Conservation (phyloP, 345 rosid species). For the Bruguiera sexangula region DNA sequence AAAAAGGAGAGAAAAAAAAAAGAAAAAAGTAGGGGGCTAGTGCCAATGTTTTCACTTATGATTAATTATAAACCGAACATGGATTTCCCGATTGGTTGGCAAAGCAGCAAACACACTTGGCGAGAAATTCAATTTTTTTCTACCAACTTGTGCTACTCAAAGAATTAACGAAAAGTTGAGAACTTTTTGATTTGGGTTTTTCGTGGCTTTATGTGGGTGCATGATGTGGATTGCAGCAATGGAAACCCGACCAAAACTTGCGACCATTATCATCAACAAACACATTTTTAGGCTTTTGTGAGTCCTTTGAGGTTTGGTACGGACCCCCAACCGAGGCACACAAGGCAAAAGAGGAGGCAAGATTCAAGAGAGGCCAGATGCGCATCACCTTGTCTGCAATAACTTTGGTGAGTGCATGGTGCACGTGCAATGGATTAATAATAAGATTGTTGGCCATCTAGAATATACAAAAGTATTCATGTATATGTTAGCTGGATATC, state of each 20-base stretch:
- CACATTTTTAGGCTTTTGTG: conserved; percentile 23
- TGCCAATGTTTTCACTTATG: conserved; percentile 9
- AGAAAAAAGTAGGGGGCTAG: no score
- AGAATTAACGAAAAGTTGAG: neutral
- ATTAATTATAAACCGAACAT: conserved; percentile 6
- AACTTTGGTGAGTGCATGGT: conserved; percentile 11
- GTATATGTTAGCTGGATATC: conserved; percentile 32
- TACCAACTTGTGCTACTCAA: conserved; percentile 8
- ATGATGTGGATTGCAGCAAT: conserved; percentile 34
- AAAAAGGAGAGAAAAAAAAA: no score
- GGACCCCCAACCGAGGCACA: neutral
- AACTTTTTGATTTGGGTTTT: neutral
- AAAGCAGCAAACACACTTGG: conserved; percentile 21
- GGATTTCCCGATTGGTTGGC: conserved; percentile 40
- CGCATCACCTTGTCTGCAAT: conserved; percentile 5
- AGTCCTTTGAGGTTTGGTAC: neutral
- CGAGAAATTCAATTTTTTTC: conserved; percentile 4
- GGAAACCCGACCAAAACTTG: conserved; percentile 34
- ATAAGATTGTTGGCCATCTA: conserved; percentile 23
- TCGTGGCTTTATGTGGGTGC: conserved; percentile 13
- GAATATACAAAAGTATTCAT: neutral
- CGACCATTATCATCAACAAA: neutral
- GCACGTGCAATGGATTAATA: conserved; percentile 36
- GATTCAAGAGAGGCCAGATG: conserved; percentile 1
- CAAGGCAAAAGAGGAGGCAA: conserved; percentile 9